Evolutionary conservation across 352 stramenopile genomes (phyloP).

Genomic region (Elongisporangium senticosum): DNA sequence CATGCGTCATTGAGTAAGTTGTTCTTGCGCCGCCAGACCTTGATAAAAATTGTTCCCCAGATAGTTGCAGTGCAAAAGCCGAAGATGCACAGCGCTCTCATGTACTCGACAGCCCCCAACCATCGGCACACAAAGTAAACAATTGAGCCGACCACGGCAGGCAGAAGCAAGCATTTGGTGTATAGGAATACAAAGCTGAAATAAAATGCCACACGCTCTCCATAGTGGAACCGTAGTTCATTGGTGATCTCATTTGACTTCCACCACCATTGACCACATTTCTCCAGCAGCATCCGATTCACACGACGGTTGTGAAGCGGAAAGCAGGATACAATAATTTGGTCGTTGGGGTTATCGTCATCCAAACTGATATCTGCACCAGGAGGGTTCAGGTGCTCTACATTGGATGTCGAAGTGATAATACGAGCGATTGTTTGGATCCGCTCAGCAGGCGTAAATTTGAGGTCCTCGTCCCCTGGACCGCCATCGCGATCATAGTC

Average conservation of each 20-base stretch:
- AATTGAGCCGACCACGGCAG: slow-evolving; percentile 43
- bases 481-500: slow-evolving; percentile 21
- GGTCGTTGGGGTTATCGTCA: slow-evolving; percentile 66
- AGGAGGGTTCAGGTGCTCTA: slow-evolving; percentile 70
- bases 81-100: slow-evolving; percentile 75
- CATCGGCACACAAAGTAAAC: slow-evolving; percentile 72
- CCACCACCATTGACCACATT: slow-evolving; percentile 71
- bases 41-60: slow-evolving; percentile 77
- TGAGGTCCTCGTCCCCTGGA: slow-evolving; percentile 45
- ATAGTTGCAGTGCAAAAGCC: slow-evolving; percentile 69
- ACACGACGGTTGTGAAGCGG: slow-evolving; percentile 81
- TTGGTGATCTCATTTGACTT: slow-evolving; percentile 78
- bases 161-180: slow-evolving; percentile 70
- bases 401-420: slow-evolving; percentile 69
- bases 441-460: slow-evolving; percentile 78
- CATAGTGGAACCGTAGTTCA: slow-evolving; percentile 81
- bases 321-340: slow-evolving; percentile 74
- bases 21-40: slow-evolving; percentile 73
- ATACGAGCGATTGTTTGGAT: slow-evolving; percentile 86
- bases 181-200: slow-evolving; percentile 85
- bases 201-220: slow-evolving; percentile 81
- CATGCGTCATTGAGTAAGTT: slow-evolving; percentile 76
- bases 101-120: slow-evolving; percentile 68
- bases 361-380: slow-evolving; percentile 74
- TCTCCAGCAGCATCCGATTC: slow-evolving; percentile 59